phyloP scores from a whole-genome alignment of 768 basidiomycete species.

The Tephrocybe sp. region DNA sequence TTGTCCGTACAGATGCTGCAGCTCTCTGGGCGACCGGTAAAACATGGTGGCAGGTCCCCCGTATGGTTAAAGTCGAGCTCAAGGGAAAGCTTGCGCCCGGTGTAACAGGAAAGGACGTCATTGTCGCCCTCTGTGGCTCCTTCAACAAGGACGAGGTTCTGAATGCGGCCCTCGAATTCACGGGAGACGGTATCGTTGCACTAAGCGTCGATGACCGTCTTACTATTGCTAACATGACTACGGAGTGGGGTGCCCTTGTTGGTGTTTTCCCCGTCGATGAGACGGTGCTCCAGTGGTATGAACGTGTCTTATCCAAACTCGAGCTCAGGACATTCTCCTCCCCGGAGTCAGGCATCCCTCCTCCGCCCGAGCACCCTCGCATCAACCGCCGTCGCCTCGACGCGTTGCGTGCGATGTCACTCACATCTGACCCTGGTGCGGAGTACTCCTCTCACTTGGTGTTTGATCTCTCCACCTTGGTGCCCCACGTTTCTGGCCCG shows the following conservation, averaged over 20 bases:
- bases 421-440: conserved; percentile 73
- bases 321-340: conserved; percentile 73
- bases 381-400: conserved; percentile 75
- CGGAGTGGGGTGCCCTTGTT: conserved; percentile 97
- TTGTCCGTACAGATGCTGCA: conserved; percentile 93
- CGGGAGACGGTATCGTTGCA: conserved; percentile 78
- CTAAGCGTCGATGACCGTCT: conserved; percentile 89
- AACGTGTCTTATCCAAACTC: conserved; percentile 62
- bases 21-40: conserved; percentile 97
- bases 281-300: conserved; percentile 84
- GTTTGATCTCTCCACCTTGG: conserved; percentile 90
- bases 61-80: conserved; percentile 94
- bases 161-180: conserved; percentile 96
- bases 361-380: conserved; percentile 80
- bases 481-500: conserved; percentile 95
- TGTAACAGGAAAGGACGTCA: conserved; percentile 97
- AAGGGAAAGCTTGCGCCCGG: conserved; percentile 79
- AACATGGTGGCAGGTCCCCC: conserved; percentile 99
- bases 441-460: conserved; percentile 84
- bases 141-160: conserved; percentile 97
- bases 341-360: conserved; percentile 50
- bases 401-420: conserved; percentile 48
- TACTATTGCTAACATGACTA: conserved; percentile 99
- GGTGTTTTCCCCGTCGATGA: conserved; percentile 94
- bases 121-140: conserved; percentile 91